Evolutionary conservation across 2,329 filamentous ascomycete genomes (phyloP), one percentile per base, ranked within the genome.

Genomic region (Fusarium palustre): DNA sequence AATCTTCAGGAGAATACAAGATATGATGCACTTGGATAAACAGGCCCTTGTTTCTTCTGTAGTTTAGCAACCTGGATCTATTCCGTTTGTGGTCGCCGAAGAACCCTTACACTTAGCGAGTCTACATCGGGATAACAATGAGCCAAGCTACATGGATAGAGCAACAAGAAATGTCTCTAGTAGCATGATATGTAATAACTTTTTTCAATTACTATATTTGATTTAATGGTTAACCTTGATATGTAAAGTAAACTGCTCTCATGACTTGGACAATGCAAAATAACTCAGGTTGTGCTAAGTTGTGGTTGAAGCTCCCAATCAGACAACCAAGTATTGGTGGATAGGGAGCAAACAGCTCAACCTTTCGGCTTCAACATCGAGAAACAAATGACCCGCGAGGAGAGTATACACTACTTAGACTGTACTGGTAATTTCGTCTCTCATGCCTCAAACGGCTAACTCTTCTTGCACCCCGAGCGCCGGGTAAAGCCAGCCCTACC

Each of bases 391-490:
- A 22, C 3, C n/a, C 4, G 22, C 20, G 7, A 22, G 3, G 2
- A 7, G 20, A 22, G 12, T 15, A 2, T 22, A 22, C 0, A 13
- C 11, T 22, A 6, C n/a, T 20, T 13, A 13, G 11, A 38, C n/a
- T 20, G 10, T 1, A 5, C 11, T 20, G 10, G 3, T 20, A 38
- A 20, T 20, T 20, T 12, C 10, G 4, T 38, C 0, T 38, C n/a
- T 20, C 36, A 39, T 39, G 9, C 6, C 11, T 8, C 5, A 20
- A 39, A 12, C n/a, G 2, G 4, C 2, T 15, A 3, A 22, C n/a
- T 2, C n/a, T 11, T 5, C 12, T 13, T 0, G 12, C n/a, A n/a
- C n/a, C 0, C n/a, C 10, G 2, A n/a, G 3, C 9, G 1, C 9
- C 36, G 36, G 36, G n/a, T 39, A 39, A 39, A 15, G 11, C 3